Percentiles rank a stretch among this genome's conserved stretches.
These are phyloP conservation scores for Pinus albicaulis DNA, from an alignment of 75 land plant genomes.

Conservation along the genomic window DNA sequence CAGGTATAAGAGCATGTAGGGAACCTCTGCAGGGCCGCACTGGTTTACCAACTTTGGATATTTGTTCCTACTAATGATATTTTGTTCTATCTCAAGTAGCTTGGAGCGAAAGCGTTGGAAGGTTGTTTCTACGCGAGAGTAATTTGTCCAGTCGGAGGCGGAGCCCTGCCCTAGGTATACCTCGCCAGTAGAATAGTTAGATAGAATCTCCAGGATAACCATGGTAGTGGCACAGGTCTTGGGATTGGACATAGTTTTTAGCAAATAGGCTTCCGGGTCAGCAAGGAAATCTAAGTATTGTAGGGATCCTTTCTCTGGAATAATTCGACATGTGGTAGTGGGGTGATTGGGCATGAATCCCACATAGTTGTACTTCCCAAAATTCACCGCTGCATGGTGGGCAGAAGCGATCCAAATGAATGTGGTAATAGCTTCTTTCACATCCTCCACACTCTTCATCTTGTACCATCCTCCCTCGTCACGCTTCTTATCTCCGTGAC, in stretches of 20 bases:
- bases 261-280: constrained; percentile 43
- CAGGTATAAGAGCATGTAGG: not conserved
- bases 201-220: constrained; percentile 49
- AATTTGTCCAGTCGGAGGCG: constrained; percentile 17
- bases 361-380: constrained; percentile 65
- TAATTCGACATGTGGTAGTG: constrained; percentile 47
- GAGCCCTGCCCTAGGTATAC: constrained; percentile 63
- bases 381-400: constrained; percentile 48
- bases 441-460: constrained; percentile 24
- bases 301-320: constrained; percentile 55
- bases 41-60: not conserved
- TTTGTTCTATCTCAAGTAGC: not conserved
- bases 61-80: not conserved
- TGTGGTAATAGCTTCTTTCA: constrained; percentile 32
- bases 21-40: not conserved
- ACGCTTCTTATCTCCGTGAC: constrained; percentile 51
- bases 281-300: constrained; percentile 56
- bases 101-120: not conserved
- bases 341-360: constrained; percentile 73
- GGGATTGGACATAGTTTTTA: not conserved
- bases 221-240: not conserved
- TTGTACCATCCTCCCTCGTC: constrained; percentile 44
- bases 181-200: constrained; percentile 76
- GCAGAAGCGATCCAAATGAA: constrained; percentile 40
- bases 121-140: not conserved